Conservation (phyloP, 352 stramenopile genomes). For the Phytophthora palmivora region DNA sequence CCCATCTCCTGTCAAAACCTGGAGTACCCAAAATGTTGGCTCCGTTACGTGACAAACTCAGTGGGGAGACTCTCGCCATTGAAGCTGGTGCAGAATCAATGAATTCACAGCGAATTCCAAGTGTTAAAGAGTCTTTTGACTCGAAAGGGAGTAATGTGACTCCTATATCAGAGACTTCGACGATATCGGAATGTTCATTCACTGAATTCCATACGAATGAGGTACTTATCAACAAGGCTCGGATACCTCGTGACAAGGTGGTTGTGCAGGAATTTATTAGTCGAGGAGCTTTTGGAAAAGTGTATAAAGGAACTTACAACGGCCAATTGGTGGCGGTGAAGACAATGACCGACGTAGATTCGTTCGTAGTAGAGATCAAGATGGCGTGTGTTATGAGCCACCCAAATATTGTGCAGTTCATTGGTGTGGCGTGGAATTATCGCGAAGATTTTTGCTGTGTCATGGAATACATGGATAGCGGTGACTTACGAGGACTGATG, state of each 20-base stretch:
- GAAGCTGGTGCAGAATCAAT: conserved; percentile 1
- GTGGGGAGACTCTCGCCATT: conserved; percentile 2
- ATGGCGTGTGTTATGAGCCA: conserved; percentile 23
- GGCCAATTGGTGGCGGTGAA: conserved; percentile 47
- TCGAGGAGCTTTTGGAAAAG: conserved; percentile 46
- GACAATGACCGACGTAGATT: conserved; percentile 34
- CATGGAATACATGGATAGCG: conserved; percentile 37
- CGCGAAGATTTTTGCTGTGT: conserved; percentile 40
- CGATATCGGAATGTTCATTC: not conserved
- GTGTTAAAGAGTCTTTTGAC: conserved; percentile 6
- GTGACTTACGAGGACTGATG: conserved; percentile 49
- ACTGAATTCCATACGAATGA: conserved; percentile 34
- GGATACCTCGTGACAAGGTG: conserved; percentile 44
- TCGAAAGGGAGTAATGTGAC: conserved; percentile 9
- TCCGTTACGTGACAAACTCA: conserved; percentile 18
- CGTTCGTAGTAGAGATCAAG: conserved; percentile 46
- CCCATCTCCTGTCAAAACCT: conserved; percentile 17
- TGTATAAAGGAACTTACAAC: conserved; percentile 41
- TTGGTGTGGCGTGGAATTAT: conserved; percentile 48
- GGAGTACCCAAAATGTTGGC: conserved; percentile 23
- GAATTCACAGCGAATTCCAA: not conserved
- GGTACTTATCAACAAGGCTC: conserved; percentile 21
- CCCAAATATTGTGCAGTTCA: conserved; percentile 45
- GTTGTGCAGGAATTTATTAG: conserved; percentile 33
- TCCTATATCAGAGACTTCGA: conserved; percentile 19